Evolutionary conservation across 2,329 filamentous ascomycete genomes (phyloP).

Genomic region (Xylaria arbuscula): DNA sequence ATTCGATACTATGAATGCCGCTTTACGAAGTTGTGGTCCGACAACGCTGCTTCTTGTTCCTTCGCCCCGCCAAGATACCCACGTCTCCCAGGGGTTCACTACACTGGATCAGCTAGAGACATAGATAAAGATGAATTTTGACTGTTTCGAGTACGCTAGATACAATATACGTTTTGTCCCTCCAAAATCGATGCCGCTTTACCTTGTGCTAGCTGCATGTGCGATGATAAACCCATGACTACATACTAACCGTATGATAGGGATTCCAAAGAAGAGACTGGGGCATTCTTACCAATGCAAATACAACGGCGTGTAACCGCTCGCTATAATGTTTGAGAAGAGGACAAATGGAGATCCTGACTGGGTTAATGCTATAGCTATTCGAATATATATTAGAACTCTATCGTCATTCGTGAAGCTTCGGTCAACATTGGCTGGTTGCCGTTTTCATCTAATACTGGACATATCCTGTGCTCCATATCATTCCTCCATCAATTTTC

Average conservation of each 20-base stretch:
- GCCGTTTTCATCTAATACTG: background rate
- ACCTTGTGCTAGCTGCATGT: slow-evolving; percentile 37
- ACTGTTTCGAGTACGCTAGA: background rate
- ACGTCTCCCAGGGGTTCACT: background rate
- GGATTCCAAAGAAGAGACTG: slow-evolving; percentile 10
- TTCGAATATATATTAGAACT: slow-evolving; percentile 40
- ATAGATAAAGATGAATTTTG: background rate
- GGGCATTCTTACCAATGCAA: slow-evolving; percentile 31
- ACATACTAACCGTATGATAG: slow-evolving; percentile 38
- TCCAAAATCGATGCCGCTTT: slow-evolving; percentile 41
- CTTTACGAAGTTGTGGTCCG: slow-evolving; percentile 43
- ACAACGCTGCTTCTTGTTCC: slow-evolving; percentile 46
- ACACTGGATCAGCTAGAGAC: background rate
- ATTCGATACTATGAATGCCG: slow-evolving; percentile 45
- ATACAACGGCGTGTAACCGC: slow-evolving; percentile 31
- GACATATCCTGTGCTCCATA: background rate
- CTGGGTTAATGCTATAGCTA: background rate
- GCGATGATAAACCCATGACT: slow-evolving; percentile 33
- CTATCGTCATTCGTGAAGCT: background rate
- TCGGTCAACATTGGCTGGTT: background rate
- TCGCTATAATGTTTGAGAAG: slow-evolving; percentile 24
- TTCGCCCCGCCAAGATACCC: slow-evolving; percentile 38
- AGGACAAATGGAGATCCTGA: slow-evolving; percentile 39
- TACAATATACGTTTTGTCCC: slow-evolving; percentile 7
- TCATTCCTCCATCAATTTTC: slow-evolving; percentile 1